Evolutionary conservation across 129 eudicot species (phyloP), one percentile per base, ranked within the genome.

Genomic region (Ambrosia artemisiifolia): DNA sequence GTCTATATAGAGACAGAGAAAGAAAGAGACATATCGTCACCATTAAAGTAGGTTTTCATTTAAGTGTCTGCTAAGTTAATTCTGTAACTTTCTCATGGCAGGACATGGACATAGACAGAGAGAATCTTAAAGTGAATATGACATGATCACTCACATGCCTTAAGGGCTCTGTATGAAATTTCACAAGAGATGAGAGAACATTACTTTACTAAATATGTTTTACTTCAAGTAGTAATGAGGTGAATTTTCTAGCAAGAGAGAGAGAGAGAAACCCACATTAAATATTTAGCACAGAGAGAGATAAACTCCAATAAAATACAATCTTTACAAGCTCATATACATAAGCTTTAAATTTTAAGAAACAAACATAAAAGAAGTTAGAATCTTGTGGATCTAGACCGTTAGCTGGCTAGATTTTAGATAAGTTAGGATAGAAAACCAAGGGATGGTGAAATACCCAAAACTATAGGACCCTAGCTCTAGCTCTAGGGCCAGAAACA

Each of bases 21-120:
- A 65, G 80, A 83, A 73, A 80, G 63, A 78, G 81, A 78, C 79
- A 69, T 81, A 59, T 70, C 79, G 67, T 77, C 50, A 11, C 69
- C 75, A 81, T 78, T 85, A 85, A 81, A 81, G 84, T 65, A 34
- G 78, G 53, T 70, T 66, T 73, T 59, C 79, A 77, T 84, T 77
- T 81, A 77, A 77, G 81, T 64, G 79, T 57, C 73, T 81, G 76
- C 24, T 54, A 75, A 63, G 75, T 81, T 73, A 76, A 69, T 69
- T 78, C 80, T 83, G 76, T 73, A 76, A 51, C 65, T 69, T 77
- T 67, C 59, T 43, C 64, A 72, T 79, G 69, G 75, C 74, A 68
- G 73, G 78, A 70, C 50, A 63, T 70, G 76, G 65, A 77, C 60
- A 70, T 70, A 65, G 65, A 77, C 71, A 70, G 60, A 80, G 83